Base-by-base conservation (phyloP, 2,329 filamentous ascomycete genomes). In the Calonectria pteridis region DNA sequence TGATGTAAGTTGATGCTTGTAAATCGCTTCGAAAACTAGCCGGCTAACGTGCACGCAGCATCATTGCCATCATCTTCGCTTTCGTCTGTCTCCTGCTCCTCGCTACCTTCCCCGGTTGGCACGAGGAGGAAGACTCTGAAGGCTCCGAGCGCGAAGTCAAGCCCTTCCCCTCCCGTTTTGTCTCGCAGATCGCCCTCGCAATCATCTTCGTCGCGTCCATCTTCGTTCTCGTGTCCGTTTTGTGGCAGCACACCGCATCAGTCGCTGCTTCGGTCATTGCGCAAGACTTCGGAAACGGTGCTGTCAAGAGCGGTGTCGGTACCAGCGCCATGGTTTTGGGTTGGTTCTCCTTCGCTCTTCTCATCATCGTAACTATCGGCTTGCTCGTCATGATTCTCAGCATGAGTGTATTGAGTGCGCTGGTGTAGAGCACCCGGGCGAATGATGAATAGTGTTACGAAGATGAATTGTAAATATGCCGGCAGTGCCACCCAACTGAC, bases 61-160 rank as follows among this genome's bases (percentile, higher is more conserved):
- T 99, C 88, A 96, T 99, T 82, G 97, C 97, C 82, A 96, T 98
- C 83, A 94, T 99, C 84, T 95, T 99, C 82, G 96, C 97, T 79
- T 98, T 98, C 87, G 90, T 98, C 85, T 98, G 95, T 84, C 95
- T 99, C 84, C 91, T 99, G 75, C 91, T 99, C 51, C 93, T 99
- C 68, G 96, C 96, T 69, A 98, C 97, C 40, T 99, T 98, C 86
- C 97, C 97, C 1, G 96, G 96, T 76, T 99, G 97, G 95, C 96
- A 98, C 85, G 95, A 98, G 85, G 95, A 98, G 85, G 91, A 93
- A 77, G 94, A 97, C 84, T 92, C 90, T 46, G 89, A 91, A 67
- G 96, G 95, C 67, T 95, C 93, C 63, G 95, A 98, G 80, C 92
- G 94, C 81, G 95, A 98, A 85, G 93, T 98, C 83, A 98, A 97